Base-by-base conservation (phyloP, 768 basidiomycete species). In the Psilocybe tampanensis region DNA sequence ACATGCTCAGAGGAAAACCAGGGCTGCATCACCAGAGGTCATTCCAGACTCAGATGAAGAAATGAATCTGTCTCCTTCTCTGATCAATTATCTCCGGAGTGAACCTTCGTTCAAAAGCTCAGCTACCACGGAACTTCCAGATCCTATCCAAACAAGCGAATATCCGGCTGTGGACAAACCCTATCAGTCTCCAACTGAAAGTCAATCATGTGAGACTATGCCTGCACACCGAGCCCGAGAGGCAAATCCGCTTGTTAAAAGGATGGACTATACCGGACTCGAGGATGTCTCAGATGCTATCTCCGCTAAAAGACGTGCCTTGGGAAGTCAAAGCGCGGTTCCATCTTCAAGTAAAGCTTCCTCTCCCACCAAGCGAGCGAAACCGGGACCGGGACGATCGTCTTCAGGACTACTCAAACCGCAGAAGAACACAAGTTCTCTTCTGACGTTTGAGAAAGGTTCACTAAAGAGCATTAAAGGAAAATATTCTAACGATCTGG, bases 371-470 rank as follows among this genome's bases (percentile, higher is more conserved):
- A 67, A 54, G 22, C 66, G 66, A 44, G 53, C 65, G 24, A 80
- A 74, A 57, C 76, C 83, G 34, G 83, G 81, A n/a, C 80, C 81
- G 22, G 80, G 80, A 24, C 79, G 79, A 26, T 80, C 80, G 3
- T 83, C 85, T 12, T 61, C 71, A 22, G 79, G 80, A 8, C 56
- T 67, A 47, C 78, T 41, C 3, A 45, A 36, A 54, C 43, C 53
- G 11, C 22, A 13, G 17, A 59, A 72, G 54, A 77, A 70, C 45
- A 76, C 72, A 26, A 84, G 80, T 55, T 86, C 86, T 15, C 68
- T 86, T 12, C 71, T 87, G 52, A 84, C 80, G 6, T 76, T 74
- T 18, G 69, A 78, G 8, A 86, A 83, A 64, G 85, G 86, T 29
- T 61, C 67, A 11, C 63, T 85, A 26, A 81, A 79, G 60, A 80